A percentile compares a stretch with the other conserved stretches of the same genome.
These are phyloP conservation scores for Russula foetens DNA, from an alignment of 768 basidiomycete species.

Conservation along the genomic window DNA sequence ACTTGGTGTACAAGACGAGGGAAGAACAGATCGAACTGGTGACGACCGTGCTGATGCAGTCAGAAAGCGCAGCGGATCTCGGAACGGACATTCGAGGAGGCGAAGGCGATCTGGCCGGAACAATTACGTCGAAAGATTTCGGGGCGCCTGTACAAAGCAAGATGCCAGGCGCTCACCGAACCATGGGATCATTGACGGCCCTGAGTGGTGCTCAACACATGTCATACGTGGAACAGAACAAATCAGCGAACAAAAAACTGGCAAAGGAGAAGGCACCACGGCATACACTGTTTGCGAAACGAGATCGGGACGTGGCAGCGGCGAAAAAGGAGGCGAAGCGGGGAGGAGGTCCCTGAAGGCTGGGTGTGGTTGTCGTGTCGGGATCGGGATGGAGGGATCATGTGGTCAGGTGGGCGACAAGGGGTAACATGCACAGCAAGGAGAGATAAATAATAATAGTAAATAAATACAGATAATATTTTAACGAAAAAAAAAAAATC, in stretches of 20 bases:
- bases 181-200: constrained; percentile 73
- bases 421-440: too few species aligned
- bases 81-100: constrained; percentile 75
- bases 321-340: constrained; percentile 36
- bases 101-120: constrained; percentile 81
- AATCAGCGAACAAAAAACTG: constrained; percentile 78
- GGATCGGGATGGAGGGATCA: not conserved
- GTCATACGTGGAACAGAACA: constrained; percentile 91
- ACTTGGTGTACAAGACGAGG: constrained; percentile 85
- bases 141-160: constrained; percentile 44
- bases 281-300: constrained; percentile 76
- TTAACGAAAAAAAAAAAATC: not conserved
- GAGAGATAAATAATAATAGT: too few species aligned
- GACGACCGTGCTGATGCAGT: constrained; percentile 85
- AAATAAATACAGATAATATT: not conserved
- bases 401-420: not conserved
- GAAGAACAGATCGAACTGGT: constrained; percentile 95
- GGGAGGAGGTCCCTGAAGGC: constrained; percentile 12
- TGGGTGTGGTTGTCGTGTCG: too few species aligned
- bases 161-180: constrained; percentile 64
- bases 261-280: constrained; percentile 44
- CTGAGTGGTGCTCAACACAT: constrained; percentile 87
- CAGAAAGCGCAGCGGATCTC: constrained; percentile 84
- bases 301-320: constrained; percentile 64
- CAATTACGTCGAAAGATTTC: constrained; percentile 81